phyloP scores from a whole-genome alignment of 768 basidiomycete species.

The Lactifluus piperatus region DNA sequence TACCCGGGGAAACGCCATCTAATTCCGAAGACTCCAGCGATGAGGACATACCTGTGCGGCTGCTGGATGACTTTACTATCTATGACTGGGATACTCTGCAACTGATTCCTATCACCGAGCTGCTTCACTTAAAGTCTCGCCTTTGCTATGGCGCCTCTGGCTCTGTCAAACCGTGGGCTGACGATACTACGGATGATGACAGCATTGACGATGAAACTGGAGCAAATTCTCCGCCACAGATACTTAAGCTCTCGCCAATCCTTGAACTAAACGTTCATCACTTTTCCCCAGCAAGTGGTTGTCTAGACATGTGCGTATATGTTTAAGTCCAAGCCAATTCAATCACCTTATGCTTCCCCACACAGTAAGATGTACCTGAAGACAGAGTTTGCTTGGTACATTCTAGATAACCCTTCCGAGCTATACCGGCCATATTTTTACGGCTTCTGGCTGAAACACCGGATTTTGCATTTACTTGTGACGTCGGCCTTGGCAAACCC shows the following conservation, averaged over 20 bases:
- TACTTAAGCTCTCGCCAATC: constrained; percentile 36
- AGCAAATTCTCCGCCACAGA: constrained; percentile 14
- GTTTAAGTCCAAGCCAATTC: neutral
- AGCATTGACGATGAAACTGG: neutral
- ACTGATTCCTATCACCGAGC: constrained; percentile 34
- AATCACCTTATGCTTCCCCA: neutral
- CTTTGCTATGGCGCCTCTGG: constrained; percentile 30
- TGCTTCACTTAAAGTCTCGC: constrained; percentile 28
- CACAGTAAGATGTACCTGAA: constrained; percentile 54
- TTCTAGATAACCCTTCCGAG: constrained; percentile 42
- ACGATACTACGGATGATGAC: constrained; percentile 21
- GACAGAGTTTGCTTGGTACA: constrained; percentile 62
- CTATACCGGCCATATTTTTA: constrained; percentile 39
- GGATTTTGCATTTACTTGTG: constrained; percentile 41
- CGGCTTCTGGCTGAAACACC: constrained; percentile 42
- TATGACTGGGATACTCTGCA: constrained; percentile 34
- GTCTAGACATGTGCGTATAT: constrained; percentile 38
- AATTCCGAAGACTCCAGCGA: constrained; percentile 12
- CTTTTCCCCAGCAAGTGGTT: constrained; percentile 22
- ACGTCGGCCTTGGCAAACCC: constrained; percentile 17
- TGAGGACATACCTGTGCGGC: constrained; percentile 46
- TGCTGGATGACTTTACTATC: constrained; percentile 45
- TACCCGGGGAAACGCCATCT: neutral
- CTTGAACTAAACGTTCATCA: constrained; percentile 42
- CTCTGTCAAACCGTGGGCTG: constrained; percentile 32